Evolutionary conservation across 306 rosid species (phyloP).

Genomic region (Oemleria cerasiformis): DNA sequence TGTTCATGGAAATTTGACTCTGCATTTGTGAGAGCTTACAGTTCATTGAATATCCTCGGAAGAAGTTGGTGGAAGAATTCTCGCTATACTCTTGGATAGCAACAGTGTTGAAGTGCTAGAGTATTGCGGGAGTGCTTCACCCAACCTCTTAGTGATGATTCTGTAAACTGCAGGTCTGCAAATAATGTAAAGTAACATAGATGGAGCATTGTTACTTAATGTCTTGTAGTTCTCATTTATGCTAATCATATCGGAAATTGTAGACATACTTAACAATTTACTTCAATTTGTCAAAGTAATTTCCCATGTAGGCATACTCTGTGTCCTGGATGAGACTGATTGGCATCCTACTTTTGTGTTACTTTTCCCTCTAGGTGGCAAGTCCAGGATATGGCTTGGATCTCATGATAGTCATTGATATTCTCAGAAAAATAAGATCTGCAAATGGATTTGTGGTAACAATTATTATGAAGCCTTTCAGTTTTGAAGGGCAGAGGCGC

Average conservation of each 20-base stretch:
- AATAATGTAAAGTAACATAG: too few species aligned
- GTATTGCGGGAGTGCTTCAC: too few species aligned
- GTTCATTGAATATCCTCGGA: too few species aligned
- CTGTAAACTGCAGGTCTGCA: too few species aligned
- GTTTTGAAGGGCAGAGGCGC: constrained; percentile 89
- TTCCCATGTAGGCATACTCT: constrained; percentile 2
- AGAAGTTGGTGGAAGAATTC: too few species aligned
- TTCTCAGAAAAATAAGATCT: constrained; percentile 63
- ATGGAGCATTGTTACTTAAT: too few species aligned
- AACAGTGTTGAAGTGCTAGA: too few species aligned
- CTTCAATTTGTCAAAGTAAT: constrained; percentile 4
- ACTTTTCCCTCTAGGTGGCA: constrained; percentile 58
- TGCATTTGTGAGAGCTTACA: too few species aligned
- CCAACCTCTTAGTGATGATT: too few species aligned
- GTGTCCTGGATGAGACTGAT: constrained; percentile 2
- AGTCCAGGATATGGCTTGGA: constrained; percentile 91
- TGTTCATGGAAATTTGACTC: too few species aligned
- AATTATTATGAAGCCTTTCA: constrained; percentile 81
- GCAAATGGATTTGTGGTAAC: constrained; percentile 63
- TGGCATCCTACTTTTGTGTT: background rate
- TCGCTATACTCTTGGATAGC: too few species aligned
- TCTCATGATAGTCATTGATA: constrained; percentile 52
- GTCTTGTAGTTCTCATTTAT: too few species aligned
- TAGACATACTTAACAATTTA: background rate
- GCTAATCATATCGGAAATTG: background rate